phyloP scores from a whole-genome alignment of 306 rosid species.

The Cucumis hystrix region DNA sequence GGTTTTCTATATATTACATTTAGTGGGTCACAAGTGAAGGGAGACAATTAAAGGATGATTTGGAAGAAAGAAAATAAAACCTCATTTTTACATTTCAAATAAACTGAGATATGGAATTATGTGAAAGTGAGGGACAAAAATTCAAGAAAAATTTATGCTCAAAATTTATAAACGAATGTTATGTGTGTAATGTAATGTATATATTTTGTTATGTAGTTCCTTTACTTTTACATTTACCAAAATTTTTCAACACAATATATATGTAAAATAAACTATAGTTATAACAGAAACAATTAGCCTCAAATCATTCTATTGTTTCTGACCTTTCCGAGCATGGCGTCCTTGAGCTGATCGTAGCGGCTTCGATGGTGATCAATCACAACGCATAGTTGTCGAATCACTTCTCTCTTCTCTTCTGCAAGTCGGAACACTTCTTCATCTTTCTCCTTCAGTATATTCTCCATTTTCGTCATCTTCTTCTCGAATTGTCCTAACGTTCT shows the following conservation, averaged over 20 bases:
- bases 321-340: slow-evolving; percentile 11
- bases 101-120: neutral
- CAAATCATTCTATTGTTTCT: slow-evolving; percentile 4
- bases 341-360: slow-evolving; percentile 34
- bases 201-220: neutral
- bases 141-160: neutral
- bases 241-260: neutral
- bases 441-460: slow-evolving; percentile 33
- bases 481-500: slow-evolving; percentile 35
- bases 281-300: neutral
- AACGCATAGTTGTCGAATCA: slow-evolving; percentile 62
- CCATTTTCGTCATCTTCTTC: slow-evolving; percentile 35
- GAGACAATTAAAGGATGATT: no score
- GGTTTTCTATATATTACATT: no score
- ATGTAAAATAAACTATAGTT: neutral
- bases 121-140: neutral
- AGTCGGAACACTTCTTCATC: slow-evolving; percentile 37
- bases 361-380: slow-evolving; percentile 50
- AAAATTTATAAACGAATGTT: neutral
- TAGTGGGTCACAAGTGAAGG: no score
- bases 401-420: slow-evolving; percentile 66
- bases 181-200: neutral
- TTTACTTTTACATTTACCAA: neutral
- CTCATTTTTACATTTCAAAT: no score
- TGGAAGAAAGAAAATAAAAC: no score